Evolutionary conservation across 768 basidiomycete genomes (phyloP), one percentile per base, ranked within the genome.

Genomic region (Leccinum rimulosum): DNA sequence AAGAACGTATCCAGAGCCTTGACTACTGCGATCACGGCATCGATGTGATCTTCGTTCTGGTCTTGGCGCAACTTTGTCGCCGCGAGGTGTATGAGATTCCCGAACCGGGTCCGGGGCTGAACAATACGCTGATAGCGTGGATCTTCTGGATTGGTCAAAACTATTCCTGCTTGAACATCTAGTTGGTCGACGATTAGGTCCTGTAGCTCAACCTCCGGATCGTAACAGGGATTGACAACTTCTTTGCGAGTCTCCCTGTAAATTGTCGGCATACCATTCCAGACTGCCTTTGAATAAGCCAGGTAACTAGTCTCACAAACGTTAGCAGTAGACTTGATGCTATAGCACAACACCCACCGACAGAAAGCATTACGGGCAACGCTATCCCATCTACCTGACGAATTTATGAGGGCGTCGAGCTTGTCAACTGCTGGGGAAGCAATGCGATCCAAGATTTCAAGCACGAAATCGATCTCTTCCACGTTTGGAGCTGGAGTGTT

Each of bases 331-430:
- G 28, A 33, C 19, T 15, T 48, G 1, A 63, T 28, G 11, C 17
- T 45, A 48, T 33, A 50, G 35, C n/a, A 1, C 30, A 61, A 30
- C 22, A 69, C 78, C 59, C 73, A 88, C 84, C 93, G 83, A 75
- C 95, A 97, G 67, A 93, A 91, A 70, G 91, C 91, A 66, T 91
- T 92, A 43, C 89, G 83, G 60, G 82, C 78, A 47, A 83, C 74
- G 57, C 75, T 83, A 66, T 89, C 84, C 85, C 92, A 91, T 50
- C 73, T 81, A 14, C 74, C 73, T 8, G 82, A 80, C 7, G 66
- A 62, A 25, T 77, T 75, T 10, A 93, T 75, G 22, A 96, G 76
- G 3, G 64, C 63, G 50, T 93, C 89, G 2, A 98, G 78, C 54
- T 82, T 83, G 57, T 84, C 79, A 17, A 95, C 74, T 6, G 83